Percentiles rank a stretch among this genome's conserved stretches.
Conservation (phyloP, 169 alveolate genomes). For the Plasmodium cynomolgi region DNA sequence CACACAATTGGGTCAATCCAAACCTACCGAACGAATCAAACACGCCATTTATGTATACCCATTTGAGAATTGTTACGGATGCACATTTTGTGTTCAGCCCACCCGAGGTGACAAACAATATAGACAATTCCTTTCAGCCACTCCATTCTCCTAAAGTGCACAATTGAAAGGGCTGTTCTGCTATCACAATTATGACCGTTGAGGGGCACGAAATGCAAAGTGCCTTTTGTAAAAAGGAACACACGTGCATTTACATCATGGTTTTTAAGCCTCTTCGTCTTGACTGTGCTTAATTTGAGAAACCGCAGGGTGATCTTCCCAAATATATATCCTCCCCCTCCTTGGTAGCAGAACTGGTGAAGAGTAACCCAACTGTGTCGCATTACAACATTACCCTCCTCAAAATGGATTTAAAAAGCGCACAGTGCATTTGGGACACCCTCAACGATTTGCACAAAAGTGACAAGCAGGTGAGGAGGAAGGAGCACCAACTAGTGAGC, state of each 20-base stretch:
- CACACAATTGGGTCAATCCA: neutral
- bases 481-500: neutral
- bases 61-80: neutral
- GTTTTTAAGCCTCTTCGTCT: neutral
- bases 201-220: neutral
- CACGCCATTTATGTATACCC: neutral
- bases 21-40: neutral
- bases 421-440: conserved; percentile 60
- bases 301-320: neutral
- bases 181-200: neutral
- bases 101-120: neutral
- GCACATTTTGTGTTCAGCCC: neutral
- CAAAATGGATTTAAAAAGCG: conserved; percentile 61
- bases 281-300: neutral
- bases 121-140: neutral
- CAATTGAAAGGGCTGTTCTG: neutral
- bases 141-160: neutral
- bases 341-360: neutral
- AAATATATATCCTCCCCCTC: neutral
- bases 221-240: neutral
- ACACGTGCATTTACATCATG: neutral
- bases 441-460: conserved; percentile 49
- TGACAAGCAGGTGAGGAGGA: conserved; percentile 41
- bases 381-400: neutral
- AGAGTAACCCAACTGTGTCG: neutral